phyloP scores from a whole-genome alignment of 257 asterid genomes.

The Solanum lignicaule region DNA sequence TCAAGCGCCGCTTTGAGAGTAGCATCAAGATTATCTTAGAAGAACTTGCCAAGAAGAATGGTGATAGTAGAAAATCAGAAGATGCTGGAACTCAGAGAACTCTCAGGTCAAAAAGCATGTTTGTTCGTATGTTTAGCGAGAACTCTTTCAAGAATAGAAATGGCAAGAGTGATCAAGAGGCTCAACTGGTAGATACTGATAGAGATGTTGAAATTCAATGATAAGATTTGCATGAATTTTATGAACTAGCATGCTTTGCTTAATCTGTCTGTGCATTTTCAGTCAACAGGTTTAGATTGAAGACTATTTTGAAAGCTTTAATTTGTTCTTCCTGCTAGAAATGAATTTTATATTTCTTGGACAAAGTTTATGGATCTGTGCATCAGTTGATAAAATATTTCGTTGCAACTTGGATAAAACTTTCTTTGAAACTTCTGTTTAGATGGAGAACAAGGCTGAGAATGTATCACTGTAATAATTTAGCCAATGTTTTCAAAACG shows the following conservation, averaged over 20 bases:
- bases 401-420: neutral
- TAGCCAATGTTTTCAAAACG: neutral
- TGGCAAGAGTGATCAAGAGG: constrained; percentile 28
- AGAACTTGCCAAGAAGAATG: constrained; percentile 56
- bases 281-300: neutral
- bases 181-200: constrained; percentile 21
- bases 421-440: neutral
- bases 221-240: neutral
- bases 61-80: constrained; percentile 13
- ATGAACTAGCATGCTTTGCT: neutral
- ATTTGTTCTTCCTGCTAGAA: neutral
- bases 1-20: constrained; percentile 72
- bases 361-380: neutral
- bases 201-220: constrained; percentile 40
- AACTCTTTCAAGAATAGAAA: constrained; percentile 41
- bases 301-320: neutral
- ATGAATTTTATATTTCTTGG: neutral
- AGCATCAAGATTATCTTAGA: constrained; percentile 45
- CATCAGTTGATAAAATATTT: neutral
- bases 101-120: constrained; percentile 58
- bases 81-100: constrained; percentile 6
- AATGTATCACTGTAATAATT: neutral
- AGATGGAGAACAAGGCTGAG: neutral
- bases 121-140: constrained; percentile 45
- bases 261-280: neutral